Base-by-base conservation (phyloP, 1,139 yeast genomes). In the Saccharomycopsis hybrid region DNA sequence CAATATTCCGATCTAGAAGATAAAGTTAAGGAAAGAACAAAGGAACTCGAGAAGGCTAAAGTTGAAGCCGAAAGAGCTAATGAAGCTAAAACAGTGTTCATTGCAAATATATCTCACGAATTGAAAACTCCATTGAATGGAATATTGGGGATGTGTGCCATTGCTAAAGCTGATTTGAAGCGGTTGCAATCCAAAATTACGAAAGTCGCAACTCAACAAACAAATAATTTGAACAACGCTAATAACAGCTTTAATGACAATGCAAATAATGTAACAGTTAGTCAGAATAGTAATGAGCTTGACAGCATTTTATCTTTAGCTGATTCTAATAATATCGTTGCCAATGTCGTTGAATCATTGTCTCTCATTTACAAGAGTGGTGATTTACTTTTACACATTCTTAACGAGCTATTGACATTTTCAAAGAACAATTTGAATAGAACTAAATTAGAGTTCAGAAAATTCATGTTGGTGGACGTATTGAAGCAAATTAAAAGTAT, bases 61-160 rank as follows among this genome's bases (percentile, higher is more conserved):
- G 75, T 85, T 36, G 88, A 85, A 62, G 97, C 97, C 0, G 97
- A 90, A 66, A 78, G 84, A 38, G 97, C 98, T 2, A 90, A 88
- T 65, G 96, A 88, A 60, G 96, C 97, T 5, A 90, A 90, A 61
- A 86, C 96, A 0, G 87, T 88, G 13, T 92, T 92, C 65, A 89
- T 92, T 64, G 97, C 97, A 24, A 92, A 90, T 63, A 89, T 92
- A 38, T 89, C 97, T 0, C 97, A 92, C 63, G 98, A 92, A 67
- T 74, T 92, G 61, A 75, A 97, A 57, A 92, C 98, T 0, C 98
- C 98, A 1, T 71, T 92, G 58, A 92, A 92, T 65, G 98, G 97
- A 63, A 92, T 92, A 43, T 70, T 92, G 52, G 98, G 98, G 51
- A 87, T 92, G 95, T 86, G 97, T 0, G 85, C 95, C 1, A 87